Base-by-base conservation (phyloP, 2,329 filamentous ascomycete genomes). In the Saccharata proteae region DNA sequence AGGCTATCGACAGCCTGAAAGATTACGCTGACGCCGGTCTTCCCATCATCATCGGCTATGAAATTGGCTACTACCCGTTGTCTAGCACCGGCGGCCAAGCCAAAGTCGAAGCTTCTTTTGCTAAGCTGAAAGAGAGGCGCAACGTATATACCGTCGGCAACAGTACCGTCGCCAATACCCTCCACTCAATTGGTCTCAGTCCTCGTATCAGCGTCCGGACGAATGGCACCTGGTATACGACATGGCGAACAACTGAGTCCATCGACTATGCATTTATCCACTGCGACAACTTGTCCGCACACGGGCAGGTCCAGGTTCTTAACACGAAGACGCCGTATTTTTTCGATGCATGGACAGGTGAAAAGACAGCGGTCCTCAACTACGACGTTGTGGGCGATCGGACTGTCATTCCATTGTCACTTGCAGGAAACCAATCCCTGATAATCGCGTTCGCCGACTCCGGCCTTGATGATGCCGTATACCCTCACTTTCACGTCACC, bases 331-430 rank as follows among this genome's bases (percentile, higher is more conserved):
- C 34, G 5, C 59, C 61, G 3, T 59, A 54, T 37, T 18, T 47
- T 16, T 55, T 55, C 31, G 46, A 66, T 40, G 55, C 58, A 4
- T 67, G 59, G 57, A 61, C 58, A 1, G 62, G 62, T 6, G 41
- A 45, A 4, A 32, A 45, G 16, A 49, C 34, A 4, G 50, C 50
- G 0, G 36, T 62, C 13, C 25, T 48, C 1, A 39, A 45, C 3
- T 62, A 61, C 35, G 42, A n/a, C n/a, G n/a, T n/a, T n/a, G n/a
- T n/a, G n/a, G n/a, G n/a, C n/a, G n/a, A n/a, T n/a, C n/a, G n/a
- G n/a, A n/a, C n/a, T n/a, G n/a, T n/a, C n/a, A n/a, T n/a, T n/a
- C n/a, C n/a, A n/a, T n/a, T n/a, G n/a, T n/a, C n/a, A n/a, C n/a
- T n/a, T n/a, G n/a, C n/a, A n/a, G n/a, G n/a, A n/a, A n/a, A n/a